Base-by-base conservation (phyloP, 2,329 filamentous ascomycete genomes). In the Xylariaceae sp. region DNA sequence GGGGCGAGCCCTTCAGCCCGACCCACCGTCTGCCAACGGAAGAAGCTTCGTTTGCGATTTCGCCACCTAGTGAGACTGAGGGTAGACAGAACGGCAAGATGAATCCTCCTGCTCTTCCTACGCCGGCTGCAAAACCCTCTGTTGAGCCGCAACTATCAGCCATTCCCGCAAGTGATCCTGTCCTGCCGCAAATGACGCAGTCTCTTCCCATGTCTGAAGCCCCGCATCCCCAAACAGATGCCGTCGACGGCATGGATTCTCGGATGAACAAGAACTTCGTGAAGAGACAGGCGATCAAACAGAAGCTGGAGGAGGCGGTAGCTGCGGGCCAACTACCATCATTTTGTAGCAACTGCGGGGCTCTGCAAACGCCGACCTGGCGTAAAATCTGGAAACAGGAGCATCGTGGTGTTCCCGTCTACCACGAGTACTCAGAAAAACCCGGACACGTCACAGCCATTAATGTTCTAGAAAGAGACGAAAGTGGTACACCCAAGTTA, bases 321-420 rank as follows among this genome's bases (percentile, higher is more conserved):
- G 79, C 79, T n/a, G 83, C 84, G 49, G 94, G 94, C 5, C 82
- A 91, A 59, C 87, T 92, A 77, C 94, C 94, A 0, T 87, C 88
- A 1, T 97, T 87, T 65, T 99, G 94, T 69, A 83, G 83, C 57
- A 96, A 97, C 63, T 99, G 94, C 63, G 94, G 94, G 6, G 89
- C 91, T 6, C 96, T 99, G 51, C 89, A 97, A 63, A 99, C 94
- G 0, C 90, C 93, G 0, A 97, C 93, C 0, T 99, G 94, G 94
- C 86, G 94, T 54, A 94, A 93, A 65, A 90, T 94, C 12, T 97
- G 88, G 79, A 84, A 85, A n/a, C 90, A 90, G 63, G 79, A 89
- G 7, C 79, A 86, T 42, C 75, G 82, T 14, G 91, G 90, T 1
- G 78, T 79, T 31, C 90, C 90, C 0, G 78, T 81, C 3, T 82